phyloP scores from a whole-genome alignment of 2,329 filamentous ascomycete species.

The Bipolaris oryzae region DNA sequence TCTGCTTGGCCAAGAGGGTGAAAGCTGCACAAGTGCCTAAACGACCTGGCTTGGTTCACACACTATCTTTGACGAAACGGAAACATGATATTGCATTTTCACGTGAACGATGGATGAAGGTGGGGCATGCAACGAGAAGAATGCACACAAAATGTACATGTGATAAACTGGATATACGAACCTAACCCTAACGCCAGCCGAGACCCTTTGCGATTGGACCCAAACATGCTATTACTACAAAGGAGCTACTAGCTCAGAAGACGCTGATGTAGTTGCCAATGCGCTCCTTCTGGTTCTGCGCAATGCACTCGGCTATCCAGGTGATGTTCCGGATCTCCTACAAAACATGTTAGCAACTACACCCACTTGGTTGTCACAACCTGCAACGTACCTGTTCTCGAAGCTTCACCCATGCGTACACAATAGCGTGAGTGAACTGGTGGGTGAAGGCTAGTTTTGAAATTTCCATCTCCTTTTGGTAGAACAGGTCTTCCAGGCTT shows the following conservation, averaged over 20 bases:
- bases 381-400: slow-evolving; percentile 80
- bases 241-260: slow-evolving; percentile 57
- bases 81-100: background rate
- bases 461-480: slow-evolving; percentile 99
- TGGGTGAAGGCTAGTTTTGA: slow-evolving; percentile 93
- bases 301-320: slow-evolving; percentile 99
- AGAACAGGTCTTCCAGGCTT: slow-evolving; percentile 96
- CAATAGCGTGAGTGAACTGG: slow-evolving; percentile 92
- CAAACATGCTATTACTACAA: slow-evolving; percentile 36
- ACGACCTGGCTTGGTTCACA: background rate
- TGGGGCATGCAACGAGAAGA: background rate
- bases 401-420: slow-evolving; percentile 97
- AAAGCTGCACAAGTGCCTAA: background rate
- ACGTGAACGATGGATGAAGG: background rate
- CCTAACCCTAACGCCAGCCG: slow-evolving; percentile 37
- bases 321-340: slow-evolving; percentile 99
- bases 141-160: slow-evolving; percentile 22
- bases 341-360: slow-evolving; percentile 18
- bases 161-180: slow-evolving; percentile 39
- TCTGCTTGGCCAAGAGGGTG: background rate
- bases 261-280: slow-evolving; percentile 99
- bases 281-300: slow-evolving; percentile 98
- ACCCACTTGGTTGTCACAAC: background rate
- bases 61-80: background rate
- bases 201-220: slow-evolving; percentile 33